These are phyloP conservation scores for Sistotremastrum niveocremeum DNA, from an alignment of 768 basidiomycete genomes.

Conservation along the genomic window DNA sequence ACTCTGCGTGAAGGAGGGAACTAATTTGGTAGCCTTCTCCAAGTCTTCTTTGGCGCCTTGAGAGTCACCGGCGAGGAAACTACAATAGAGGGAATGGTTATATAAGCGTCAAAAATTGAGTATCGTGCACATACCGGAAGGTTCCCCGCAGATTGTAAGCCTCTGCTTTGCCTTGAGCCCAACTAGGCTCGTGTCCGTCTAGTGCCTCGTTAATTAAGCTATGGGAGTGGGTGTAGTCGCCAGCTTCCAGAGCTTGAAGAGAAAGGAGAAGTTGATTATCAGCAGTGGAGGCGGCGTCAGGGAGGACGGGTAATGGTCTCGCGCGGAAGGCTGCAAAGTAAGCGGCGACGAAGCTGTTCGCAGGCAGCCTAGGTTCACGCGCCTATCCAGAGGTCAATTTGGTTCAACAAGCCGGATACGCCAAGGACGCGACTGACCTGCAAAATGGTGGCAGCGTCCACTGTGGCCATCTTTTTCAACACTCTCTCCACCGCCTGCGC, in stretches of 20 bases:
- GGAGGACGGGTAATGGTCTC: constrained; percentile 60
- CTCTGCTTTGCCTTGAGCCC: constrained; percentile 62
- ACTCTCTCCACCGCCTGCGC: constrained; percentile 84
- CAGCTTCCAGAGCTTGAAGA: constrained; percentile 69
- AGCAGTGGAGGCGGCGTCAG: constrained; percentile 62
- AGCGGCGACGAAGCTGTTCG: constrained; percentile 81
- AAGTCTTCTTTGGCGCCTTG: constrained; percentile 74
- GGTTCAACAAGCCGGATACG: not conserved
- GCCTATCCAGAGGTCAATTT: constrained; percentile 22
- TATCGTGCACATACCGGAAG: constrained; percentile 56
- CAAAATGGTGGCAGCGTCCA: constrained; percentile 63
- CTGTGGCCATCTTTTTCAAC: constrained; percentile 63
- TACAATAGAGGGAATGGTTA: constrained; percentile 15
- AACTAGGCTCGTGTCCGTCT: constrained; percentile 66
- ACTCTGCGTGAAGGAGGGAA: constrained; percentile 65
- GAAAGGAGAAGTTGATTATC: constrained; percentile 75
- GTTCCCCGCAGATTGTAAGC: constrained; percentile 90
- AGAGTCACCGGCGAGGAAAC: constrained; percentile 82
- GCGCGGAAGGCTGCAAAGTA: constrained; percentile 96
- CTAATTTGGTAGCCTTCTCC: constrained; percentile 55
- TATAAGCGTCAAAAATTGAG: not conserved
- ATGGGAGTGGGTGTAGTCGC: constrained; percentile 73
- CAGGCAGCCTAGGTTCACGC: constrained; percentile 75
- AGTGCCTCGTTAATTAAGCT: constrained; percentile 74
- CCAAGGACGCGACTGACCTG: constrained; percentile 27